Evolutionary conservation across 169 alveolate species (phyloP).

Genomic region (Plasmodium sp.): DNA sequence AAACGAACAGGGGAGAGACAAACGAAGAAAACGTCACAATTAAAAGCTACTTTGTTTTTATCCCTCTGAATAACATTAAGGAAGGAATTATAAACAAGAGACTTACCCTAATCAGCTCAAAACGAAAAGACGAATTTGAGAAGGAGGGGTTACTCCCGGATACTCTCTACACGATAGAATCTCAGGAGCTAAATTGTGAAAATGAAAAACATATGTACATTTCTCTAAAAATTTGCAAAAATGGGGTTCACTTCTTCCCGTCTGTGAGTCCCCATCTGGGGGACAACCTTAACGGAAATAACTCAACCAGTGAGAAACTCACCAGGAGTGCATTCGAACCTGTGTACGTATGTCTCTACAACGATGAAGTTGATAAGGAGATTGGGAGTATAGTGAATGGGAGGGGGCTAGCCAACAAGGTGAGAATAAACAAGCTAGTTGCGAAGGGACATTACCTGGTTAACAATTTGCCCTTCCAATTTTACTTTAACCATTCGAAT

Average conservation of each 20-base stretch:
- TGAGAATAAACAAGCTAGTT: slow-evolving; percentile 10
- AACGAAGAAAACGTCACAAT: neutral
- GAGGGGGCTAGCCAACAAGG: neutral
- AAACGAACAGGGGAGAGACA: neutral
- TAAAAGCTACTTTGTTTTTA: slow-evolving; percentile 28
- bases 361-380: slow-evolving; percentile 39
- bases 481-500: slow-evolving; percentile 4
- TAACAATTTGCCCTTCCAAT: neutral
- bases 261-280: neutral
- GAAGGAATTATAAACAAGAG: slow-evolving; percentile 32
- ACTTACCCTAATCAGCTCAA: slow-evolving; percentile 25
- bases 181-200: slow-evolving; percentile 4
- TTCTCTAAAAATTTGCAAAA: slow-evolving; percentile 20
- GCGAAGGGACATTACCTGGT: slow-evolving; percentile 23
- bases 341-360: slow-evolving; percentile 31
- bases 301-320: neutral
- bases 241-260: slow-evolving; percentile 57
- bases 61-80: slow-evolving; percentile 23
- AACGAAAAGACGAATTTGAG: slow-evolving; percentile 27
- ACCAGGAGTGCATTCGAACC: slow-evolving; percentile 9
- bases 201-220: slow-evolving; percentile 39
- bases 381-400: slow-evolving; percentile 31
- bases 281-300: neutral
- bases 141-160: slow-evolving; percentile 49
- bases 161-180: slow-evolving; percentile 38